phyloP scores from a whole-genome alignment of 192 early-diverging fungal genomes.

The Dissophora ornata region DNA sequence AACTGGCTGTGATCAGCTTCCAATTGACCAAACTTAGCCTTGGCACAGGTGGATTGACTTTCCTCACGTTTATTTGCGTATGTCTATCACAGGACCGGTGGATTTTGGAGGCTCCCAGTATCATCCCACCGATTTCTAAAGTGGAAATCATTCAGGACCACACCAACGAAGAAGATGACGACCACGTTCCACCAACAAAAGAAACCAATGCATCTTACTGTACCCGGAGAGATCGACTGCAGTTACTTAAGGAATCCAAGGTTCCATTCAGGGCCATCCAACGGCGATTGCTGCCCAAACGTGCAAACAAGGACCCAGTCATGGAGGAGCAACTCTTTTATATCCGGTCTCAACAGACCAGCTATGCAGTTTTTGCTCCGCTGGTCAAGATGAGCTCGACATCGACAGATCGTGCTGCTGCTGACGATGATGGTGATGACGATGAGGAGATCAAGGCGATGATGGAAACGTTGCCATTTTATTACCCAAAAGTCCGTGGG shows the following conservation, averaged over 20 bases:
- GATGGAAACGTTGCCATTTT: constrained; percentile 48
- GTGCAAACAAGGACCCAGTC: constrained; percentile 57
- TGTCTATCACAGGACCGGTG: constrained; percentile 58
- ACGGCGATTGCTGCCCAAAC: constrained; percentile 59
- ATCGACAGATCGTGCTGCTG: neutral
- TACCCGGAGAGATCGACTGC: constrained; percentile 2
- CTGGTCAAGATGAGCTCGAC: constrained; percentile 1
- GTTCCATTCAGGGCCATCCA: constrained; percentile 35
- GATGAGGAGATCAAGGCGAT: too few relatives aligned
- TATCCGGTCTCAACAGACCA: constrained; percentile 6
- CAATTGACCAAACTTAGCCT: too few relatives aligned
- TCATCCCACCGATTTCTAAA: constrained; percentile 71
- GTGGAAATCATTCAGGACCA: constrained; percentile 61
- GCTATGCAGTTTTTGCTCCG: constrained; percentile 15
- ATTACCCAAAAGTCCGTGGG: constrained; percentile 62
- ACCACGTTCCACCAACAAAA: constrained; percentile 35
- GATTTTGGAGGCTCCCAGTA: constrained; percentile 66
- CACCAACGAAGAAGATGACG: constrained; percentile 54
- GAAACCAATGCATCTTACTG: neutral
- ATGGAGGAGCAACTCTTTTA: constrained; percentile 59
- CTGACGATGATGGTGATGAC: too few relatives aligned
- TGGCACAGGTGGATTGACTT: neutral
- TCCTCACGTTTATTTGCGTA: neutral
- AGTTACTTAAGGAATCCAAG: constrained; percentile 17
- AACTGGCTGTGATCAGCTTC: too few relatives aligned